Percentiles rank a stretch among this genome's conserved stretches.
These are phyloP conservation scores for Aegilops tauschii DNA, from an alignment of 176 grass and related monocot genomes.

Conservation along the genomic window DNA sequence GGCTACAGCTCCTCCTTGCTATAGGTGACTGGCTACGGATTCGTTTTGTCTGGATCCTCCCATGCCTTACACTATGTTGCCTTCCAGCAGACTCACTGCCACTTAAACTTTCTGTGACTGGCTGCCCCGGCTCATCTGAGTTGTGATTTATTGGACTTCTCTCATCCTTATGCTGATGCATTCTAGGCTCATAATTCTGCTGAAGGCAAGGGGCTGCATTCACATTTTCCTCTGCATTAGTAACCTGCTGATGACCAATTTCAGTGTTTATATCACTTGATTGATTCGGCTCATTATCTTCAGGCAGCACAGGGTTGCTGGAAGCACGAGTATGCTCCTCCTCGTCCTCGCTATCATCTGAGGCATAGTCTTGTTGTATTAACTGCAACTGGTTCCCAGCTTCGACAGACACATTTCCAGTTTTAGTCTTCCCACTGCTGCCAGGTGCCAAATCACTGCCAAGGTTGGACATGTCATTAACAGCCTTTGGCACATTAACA, in stretches of 20 bases:
- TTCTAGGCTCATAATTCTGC: slow-evolving; percentile 24
- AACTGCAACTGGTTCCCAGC: slow-evolving; percentile 57
- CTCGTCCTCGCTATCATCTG: slow-evolving; percentile 60
- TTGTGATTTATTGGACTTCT: slow-evolving; percentile 33
- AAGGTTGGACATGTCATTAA: slow-evolving; percentile 28
- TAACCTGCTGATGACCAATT: slow-evolving; percentile 28
- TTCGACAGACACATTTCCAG: slow-evolving; percentile 35
- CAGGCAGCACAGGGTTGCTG: slow-evolving; percentile 5
- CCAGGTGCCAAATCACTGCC: slow-evolving; percentile 30
- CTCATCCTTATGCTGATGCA: slow-evolving; percentile 32
- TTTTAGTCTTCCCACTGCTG: slow-evolving; percentile 37
- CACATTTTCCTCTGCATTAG: slow-evolving; percentile 30
- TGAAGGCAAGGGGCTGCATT: not conserved
- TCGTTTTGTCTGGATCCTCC: slow-evolving; percentile 35
- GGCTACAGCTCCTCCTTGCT: slow-evolving; percentile 35
- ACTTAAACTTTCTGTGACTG: slow-evolving; percentile 46
- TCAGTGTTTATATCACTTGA: slow-evolving; percentile 37
- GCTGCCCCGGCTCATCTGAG: slow-evolving; percentile 37
- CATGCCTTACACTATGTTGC: slow-evolving; percentile 34
- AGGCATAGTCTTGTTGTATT: slow-evolving; percentile 82
- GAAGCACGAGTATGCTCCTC: slow-evolving; percentile 29
- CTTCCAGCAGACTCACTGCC: slow-evolving; percentile 44
- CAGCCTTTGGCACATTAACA: slow-evolving; percentile 31
- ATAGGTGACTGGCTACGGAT: slow-evolving; percentile 47
- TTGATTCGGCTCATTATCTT: slow-evolving; percentile 33